Evolutionary conservation across 371 early-diverging fungal genomes (phyloP).

Genomic region (Mucor sp.): DNA sequence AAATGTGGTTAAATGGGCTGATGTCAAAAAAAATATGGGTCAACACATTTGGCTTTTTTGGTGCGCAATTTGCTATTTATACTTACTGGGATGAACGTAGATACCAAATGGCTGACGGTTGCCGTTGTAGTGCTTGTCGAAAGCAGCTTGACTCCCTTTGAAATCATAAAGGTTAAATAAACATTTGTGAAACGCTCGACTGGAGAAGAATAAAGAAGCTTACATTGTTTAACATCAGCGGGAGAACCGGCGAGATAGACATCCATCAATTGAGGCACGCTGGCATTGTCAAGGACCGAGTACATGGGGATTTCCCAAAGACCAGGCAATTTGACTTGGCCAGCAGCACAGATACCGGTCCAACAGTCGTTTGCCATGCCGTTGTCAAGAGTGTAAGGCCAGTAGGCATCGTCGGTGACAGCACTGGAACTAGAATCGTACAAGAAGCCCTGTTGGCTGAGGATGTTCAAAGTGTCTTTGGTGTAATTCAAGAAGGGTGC

Average conservation of each 20-base stretch:
- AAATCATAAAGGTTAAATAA: neutral
- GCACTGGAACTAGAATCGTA: constrained; percentile 71
- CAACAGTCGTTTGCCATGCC: constrained; percentile 73
- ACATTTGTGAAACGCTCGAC: neutral
- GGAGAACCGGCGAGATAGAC: constrained; percentile 58
- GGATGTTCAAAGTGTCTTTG: constrained; percentile 43
- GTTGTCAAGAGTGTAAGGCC: constrained; percentile 77
- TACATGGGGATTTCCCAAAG: constrained; percentile 78
- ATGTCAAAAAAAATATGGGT: neutral
- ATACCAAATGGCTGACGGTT: constrained; percentile 72
- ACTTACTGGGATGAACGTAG: constrained; percentile 58
- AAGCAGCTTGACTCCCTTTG: constrained; percentile 41
- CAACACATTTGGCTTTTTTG: neutral
- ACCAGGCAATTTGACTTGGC: constrained; percentile 51
- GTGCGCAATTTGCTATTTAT: neutral
- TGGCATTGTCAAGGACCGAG: constrained; percentile 38
- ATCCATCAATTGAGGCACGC: constrained; percentile 66
- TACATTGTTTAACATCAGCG: constrained; percentile 36
- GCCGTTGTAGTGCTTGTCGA: constrained; percentile 63
- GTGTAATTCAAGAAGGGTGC: constrained; percentile 72
- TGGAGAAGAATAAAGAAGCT: neutral
- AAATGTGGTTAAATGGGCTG: constrained; percentile 53
- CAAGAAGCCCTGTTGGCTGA: constrained; percentile 56
- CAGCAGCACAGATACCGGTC: constrained; percentile 51
- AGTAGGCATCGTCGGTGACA: constrained; percentile 48